Percentiles rank a stretch among this genome's conserved stretches.
phyloP scores from a whole-genome alignment of 2,329 filamentous ascomycete species.

The Claviceps cyperi region DNA sequence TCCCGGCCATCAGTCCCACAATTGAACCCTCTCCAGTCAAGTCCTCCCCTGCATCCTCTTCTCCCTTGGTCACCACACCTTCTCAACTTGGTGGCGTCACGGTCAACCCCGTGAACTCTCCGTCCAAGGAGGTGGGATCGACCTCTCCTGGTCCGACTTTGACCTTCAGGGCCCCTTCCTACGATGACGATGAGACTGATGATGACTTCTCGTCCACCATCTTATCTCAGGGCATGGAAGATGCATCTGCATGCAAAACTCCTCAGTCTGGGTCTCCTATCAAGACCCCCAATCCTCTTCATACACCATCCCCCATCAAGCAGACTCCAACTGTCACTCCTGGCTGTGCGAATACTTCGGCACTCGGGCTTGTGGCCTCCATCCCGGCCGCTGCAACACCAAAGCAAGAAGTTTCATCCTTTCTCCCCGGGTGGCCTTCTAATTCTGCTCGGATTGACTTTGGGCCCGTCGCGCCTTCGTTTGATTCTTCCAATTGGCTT shows the following conservation, averaged over 20 bases:
- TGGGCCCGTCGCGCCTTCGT: constrained; percentile 14
- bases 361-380: constrained; percentile 12
- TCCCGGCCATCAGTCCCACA: constrained; percentile 13
- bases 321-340: neutral
- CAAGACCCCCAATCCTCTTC: neutral
- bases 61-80: constrained; percentile 11
- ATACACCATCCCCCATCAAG: neutral
- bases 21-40: constrained; percentile 18
- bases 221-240: neutral
- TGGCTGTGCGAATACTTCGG: constrained; percentile 5
- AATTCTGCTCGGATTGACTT: constrained; percentile 13
- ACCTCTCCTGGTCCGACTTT: neutral
- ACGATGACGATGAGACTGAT: neutral
- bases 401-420: constrained; percentile 4
- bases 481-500: constrained; percentile 16
- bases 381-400: constrained; percentile 11
- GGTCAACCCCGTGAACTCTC: neutral
- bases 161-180: neutral
- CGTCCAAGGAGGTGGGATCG: neutral
- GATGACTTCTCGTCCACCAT: neutral
- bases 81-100: neutral
- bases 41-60: constrained; percentile 13
- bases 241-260: neutral
- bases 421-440: constrained; percentile 8
- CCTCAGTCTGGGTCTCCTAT: neutral